Conservation (phyloP, 331 rosid species). For the Prunus yedoensis region DNA sequence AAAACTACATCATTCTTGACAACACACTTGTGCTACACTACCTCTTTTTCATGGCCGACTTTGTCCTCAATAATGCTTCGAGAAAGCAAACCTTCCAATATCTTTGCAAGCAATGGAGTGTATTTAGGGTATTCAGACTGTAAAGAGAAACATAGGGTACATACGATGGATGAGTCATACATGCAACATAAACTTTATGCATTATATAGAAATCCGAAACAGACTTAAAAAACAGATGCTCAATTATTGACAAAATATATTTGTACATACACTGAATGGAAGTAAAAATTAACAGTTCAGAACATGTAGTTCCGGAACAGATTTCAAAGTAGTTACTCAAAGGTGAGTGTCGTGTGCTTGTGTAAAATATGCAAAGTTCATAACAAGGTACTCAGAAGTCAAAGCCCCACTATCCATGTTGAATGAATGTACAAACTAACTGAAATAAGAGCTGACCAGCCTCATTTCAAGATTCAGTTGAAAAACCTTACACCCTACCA, state of each 20-base stretch:
- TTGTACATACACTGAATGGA: neutral
- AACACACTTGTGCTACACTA: conserved; percentile 22
- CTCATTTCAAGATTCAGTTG: neutral
- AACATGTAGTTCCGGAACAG: neutral
- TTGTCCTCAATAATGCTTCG: conserved; percentile 48
- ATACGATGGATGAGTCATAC: neutral
- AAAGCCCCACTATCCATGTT: neutral
- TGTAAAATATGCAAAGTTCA: neutral
- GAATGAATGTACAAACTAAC: neutral
- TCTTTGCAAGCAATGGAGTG: conserved; percentile 79
- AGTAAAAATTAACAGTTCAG: neutral
- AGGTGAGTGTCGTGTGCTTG: neutral
- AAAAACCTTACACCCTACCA: neutral
- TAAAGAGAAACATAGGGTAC: conserved; percentile 25
- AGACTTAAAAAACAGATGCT: neutral
- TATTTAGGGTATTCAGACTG: conserved; percentile 81
- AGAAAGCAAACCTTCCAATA: conserved; percentile 79
- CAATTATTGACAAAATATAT: neutral
- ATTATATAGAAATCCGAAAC: conserved; percentile 1
- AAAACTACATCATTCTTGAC: conserved; percentile 4
- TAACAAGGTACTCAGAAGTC: conserved; percentile 1
- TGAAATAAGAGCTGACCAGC: neutral
- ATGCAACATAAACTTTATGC: neutral
- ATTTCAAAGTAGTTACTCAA: neutral
- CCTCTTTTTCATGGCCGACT: conserved; percentile 61